A percentile compares a stretch with the other conserved stretches of the same genome.
Conservation (phyloP, 2,329 filamentous ascomycete genomes). For the Aspergillus sp. region DNA sequence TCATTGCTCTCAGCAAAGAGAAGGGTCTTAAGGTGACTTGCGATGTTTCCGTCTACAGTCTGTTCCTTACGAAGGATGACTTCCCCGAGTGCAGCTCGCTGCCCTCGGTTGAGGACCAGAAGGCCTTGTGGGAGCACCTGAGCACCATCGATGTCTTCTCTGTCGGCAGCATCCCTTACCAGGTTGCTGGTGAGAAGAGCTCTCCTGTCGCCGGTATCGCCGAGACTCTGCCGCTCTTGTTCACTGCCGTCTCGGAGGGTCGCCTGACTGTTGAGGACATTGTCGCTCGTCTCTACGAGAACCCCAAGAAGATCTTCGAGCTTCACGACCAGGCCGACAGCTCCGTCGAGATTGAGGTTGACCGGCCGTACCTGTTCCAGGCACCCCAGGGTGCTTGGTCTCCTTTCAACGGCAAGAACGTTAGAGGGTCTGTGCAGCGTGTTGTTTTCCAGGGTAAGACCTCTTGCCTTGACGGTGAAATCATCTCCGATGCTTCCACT, state of each 20-base stretch:
- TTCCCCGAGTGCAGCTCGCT: constrained; percentile 68
- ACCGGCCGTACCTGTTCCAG: constrained; percentile 66
- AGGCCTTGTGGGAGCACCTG: constrained; percentile 72
- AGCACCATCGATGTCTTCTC: constrained; percentile 76
- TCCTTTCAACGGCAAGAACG: constrained; percentile 68
- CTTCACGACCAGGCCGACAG: constrained; percentile 76
- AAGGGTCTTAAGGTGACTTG: constrained; percentile 82
- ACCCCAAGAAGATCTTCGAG: constrained; percentile 79
- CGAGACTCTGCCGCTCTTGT: constrained; percentile 71
- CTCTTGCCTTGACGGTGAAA: constrained; percentile 71
- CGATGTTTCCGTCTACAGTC: constrained; percentile 76
- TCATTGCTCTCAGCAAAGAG: constrained; percentile 75
- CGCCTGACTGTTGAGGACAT: constrained; percentile 73
- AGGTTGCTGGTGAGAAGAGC: constrained; percentile 63
- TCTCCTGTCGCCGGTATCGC: constrained; percentile 68
- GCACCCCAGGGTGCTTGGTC: constrained; percentile 59
- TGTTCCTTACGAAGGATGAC: constrained; percentile 72
- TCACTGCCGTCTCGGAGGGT: constrained; percentile 74
- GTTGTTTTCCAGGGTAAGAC: constrained; percentile 75
- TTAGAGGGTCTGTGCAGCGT: constrained; percentile 71
- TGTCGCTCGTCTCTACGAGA: constrained; percentile 70
- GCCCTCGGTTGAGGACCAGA: constrained; percentile 68
- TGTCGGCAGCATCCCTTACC: constrained; percentile 75
- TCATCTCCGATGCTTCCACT: constrained; percentile 57
- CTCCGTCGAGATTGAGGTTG: constrained; percentile 73